Conservation (phyloP, 768 basidiomycete species). For the Plicaturopsis crispa region DNA sequence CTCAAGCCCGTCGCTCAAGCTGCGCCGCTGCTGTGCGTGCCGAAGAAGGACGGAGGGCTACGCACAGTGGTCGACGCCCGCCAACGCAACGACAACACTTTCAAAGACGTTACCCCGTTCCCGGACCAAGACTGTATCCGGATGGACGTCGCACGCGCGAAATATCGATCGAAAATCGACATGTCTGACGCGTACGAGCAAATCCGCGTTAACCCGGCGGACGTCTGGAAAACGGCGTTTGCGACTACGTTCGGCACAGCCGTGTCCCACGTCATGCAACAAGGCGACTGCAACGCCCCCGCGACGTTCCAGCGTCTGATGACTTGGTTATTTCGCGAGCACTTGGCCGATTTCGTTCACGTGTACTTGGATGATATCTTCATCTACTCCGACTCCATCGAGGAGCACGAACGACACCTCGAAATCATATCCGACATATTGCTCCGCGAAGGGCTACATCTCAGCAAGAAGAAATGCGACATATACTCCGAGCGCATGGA, state of each 20-base stretch:
- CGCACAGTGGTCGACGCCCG: constrained; percentile 24
- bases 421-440: constrained; percentile 22
- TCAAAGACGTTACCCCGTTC: constrained; percentile 20
- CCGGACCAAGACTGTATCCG: constrained; percentile 15
- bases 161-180: constrained; percentile 31
- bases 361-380: constrained; percentile 40
- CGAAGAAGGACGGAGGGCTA: constrained; percentile 16
- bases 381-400: constrained; percentile 25
- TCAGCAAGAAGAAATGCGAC: constrained; percentile 26
- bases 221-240: constrained; percentile 25
- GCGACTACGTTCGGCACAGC: constrained; percentile 29
- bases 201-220: constrained; percentile 20
- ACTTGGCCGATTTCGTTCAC: constrained; percentile 30
- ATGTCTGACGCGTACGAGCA: constrained; percentile 36
- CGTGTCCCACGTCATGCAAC: constrained; percentile 31
- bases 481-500: constrained; percentile 22
- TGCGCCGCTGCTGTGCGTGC: constrained; percentile 15
- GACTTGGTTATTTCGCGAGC: constrained; percentile 29
- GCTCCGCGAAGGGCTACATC: constrained; percentile 18
- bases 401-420: constrained; percentile 30
- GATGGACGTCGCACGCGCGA: constrained; percentile 22
- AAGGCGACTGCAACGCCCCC: constrained; percentile 37
- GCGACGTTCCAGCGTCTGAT: constrained; percentile 39
- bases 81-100: constrained; percentile 27
- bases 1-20: constrained; percentile 7